phyloP scores from a whole-genome alignment of 257 asterid species.

The Solanum corneliomulleri region DNA sequence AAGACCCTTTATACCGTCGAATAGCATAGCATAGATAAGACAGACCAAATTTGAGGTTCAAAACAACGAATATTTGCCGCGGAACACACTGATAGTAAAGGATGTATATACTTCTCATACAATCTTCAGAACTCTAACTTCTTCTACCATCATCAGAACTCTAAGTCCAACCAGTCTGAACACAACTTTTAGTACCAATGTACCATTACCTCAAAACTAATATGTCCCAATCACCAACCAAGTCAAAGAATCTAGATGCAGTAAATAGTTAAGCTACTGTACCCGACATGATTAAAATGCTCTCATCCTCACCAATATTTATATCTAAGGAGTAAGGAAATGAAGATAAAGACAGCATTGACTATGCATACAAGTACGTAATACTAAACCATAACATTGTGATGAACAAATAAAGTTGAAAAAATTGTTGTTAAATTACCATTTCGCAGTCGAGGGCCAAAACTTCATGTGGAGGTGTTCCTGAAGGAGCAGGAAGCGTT shows the following conservation, averaged over 20 bases:
- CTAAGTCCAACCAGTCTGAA: neutral
- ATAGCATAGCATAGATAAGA: neutral
- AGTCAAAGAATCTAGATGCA: neutral
- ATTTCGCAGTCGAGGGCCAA: slow-evolving; percentile 94
- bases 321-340: neutral
- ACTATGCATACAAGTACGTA: neutral
- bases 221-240: neutral
- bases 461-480: slow-evolving; percentile 49
- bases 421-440: slow-evolving; percentile 31
- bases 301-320: neutral
- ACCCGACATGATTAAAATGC: neutral
- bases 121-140: neutral
- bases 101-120: neutral
- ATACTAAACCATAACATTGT: neutral
- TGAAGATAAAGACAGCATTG: neutral
- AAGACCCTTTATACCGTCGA: neutral
- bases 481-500: slow-evolving; percentile 73
- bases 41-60: neutral
- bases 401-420: neutral
- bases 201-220: neutral
- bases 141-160: neutral
- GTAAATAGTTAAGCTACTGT: neutral
- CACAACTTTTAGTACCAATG: neutral
- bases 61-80: neutral
- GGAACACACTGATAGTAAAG: neutral